phyloP scores from a whole-genome alignment of 2,329 filamentous ascomycete species.

The Alternaria burnsii region DNA sequence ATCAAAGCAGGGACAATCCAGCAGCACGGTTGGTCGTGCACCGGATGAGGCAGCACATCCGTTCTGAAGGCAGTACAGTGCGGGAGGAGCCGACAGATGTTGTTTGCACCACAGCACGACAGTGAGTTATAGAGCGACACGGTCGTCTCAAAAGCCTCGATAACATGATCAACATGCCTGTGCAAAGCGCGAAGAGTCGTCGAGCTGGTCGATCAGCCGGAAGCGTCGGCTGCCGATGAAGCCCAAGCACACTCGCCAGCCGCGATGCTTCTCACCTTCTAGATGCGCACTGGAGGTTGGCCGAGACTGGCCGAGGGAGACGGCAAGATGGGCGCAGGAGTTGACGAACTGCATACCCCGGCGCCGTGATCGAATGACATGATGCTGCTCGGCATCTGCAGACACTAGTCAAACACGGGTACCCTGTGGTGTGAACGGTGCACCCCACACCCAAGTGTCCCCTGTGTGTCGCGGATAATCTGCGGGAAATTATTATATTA shows the following conservation, averaged over 20 bases:
- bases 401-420: slow-evolving; percentile 18
- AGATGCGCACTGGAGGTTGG: not conserved
- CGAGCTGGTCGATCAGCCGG: slow-evolving; percentile 1
- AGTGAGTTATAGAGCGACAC: not conserved
- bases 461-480: slow-evolving; percentile 28
- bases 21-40: not conserved
- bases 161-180: not conserved
- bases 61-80: not conserved
- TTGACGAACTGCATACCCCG: not conserved
- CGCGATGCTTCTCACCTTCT: slow-evolving; percentile 6
- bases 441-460: slow-evolving; percentile 29
- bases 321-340: not conserved
- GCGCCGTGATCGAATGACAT: not conserved
- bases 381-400: slow-evolving; percentile 11
- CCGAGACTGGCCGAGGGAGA: slow-evolving; percentile 10
- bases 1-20: slow-evolving; percentile 2
- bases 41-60: slow-evolving; percentile 10
- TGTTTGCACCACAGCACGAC: not conserved
- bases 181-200: not conserved
- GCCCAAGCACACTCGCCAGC: slow-evolving; percentile 10
- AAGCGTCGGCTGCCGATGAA: slow-evolving; percentile 7
- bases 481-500: slow-evolving; percentile 27
- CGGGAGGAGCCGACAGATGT: slow-evolving; percentile 16
- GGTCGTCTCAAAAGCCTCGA: not conserved
- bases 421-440: slow-evolving; percentile 12